phyloP scores from a whole-genome alignment of 768 basidiomycete species.

The Cystofilobasidium bisporidii region DNA sequence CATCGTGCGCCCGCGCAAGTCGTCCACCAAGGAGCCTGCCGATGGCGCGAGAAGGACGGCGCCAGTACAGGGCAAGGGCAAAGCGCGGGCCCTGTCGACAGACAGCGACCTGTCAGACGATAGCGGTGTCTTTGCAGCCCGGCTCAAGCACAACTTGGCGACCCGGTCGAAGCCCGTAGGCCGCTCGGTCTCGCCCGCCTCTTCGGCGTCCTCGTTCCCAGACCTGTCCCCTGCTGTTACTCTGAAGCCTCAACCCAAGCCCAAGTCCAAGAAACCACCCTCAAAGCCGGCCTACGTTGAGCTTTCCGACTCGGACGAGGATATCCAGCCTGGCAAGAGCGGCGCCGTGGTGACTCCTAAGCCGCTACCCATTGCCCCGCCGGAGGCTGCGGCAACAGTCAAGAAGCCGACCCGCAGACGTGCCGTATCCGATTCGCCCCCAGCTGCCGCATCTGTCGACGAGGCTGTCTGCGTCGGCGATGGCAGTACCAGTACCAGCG shows the following conservation, averaged over 20 bases:
- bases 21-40: neutral
- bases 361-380: neutral
- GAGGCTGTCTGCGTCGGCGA: neutral
- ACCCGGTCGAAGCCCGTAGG: neutral
- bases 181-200: neutral
- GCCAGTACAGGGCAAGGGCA: neutral
- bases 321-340: neutral
- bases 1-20: neutral
- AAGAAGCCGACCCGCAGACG: neutral
- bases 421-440: neutral
- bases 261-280: neutral
- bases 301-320: neutral
- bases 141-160: neutral
- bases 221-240: neutral
- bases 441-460: neutral
- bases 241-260: neutral
- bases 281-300: conserved; percentile 5
- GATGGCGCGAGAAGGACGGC: neutral
- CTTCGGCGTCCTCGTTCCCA: neutral
- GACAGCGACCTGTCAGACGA: neutral
- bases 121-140: neutral
- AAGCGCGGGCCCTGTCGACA: neutral
- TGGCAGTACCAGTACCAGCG: no score
- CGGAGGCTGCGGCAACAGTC: neutral
- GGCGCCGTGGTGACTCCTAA: neutral